phyloP scores from a whole-genome alignment of 129 eudicot species.

The Helichrysum umbraculigerum region DNA sequence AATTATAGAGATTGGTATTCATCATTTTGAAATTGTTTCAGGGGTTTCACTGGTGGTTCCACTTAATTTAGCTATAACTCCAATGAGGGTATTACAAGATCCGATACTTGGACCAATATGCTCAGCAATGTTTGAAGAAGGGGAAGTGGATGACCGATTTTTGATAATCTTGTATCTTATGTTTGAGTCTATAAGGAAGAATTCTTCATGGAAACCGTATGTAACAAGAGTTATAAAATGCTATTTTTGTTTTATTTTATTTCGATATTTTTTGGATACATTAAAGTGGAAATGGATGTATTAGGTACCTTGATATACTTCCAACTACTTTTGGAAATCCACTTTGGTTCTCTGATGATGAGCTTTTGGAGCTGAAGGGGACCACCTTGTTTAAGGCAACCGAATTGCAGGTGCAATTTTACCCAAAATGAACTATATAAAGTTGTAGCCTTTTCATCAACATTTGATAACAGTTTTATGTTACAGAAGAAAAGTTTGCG shows the following conservation, averaged over 20 bases:
- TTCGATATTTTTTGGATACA: background rate
- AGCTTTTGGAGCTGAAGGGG: constrained; percentile 75
- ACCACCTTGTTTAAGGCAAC: constrained; percentile 79
- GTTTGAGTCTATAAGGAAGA: constrained; percentile 72
- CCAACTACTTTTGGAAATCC: constrained; percentile 82
- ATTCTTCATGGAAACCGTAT: constrained; percentile 96
- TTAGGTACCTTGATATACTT: constrained; percentile 85
- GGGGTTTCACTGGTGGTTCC: constrained; percentile 88
- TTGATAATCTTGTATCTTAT: constrained; percentile 72
- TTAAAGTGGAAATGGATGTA: background rate
- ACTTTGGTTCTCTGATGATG: constrained; percentile 86
- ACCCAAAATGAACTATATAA: background rate
- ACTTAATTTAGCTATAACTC: constrained; percentile 90
- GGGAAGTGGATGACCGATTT: constrained; percentile 89
- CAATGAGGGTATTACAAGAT: constrained; percentile 94
- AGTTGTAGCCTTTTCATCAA: background rate
- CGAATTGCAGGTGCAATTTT: constrained; percentile 61
- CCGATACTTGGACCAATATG: constrained; percentile 90
- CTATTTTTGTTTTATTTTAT: background rate
- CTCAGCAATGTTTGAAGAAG: constrained; percentile 78
- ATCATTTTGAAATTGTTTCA: constrained; percentile 26
- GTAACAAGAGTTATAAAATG: constrained; percentile 24
- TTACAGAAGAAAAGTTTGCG: constrained; percentile 79
- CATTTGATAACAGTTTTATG: background rate
- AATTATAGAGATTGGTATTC: background rate